These are phyloP conservation scores for Magnusiomyces magnusii DNA, from an alignment of 1,139 yeast genomes.

Conservation along the genomic window DNA sequence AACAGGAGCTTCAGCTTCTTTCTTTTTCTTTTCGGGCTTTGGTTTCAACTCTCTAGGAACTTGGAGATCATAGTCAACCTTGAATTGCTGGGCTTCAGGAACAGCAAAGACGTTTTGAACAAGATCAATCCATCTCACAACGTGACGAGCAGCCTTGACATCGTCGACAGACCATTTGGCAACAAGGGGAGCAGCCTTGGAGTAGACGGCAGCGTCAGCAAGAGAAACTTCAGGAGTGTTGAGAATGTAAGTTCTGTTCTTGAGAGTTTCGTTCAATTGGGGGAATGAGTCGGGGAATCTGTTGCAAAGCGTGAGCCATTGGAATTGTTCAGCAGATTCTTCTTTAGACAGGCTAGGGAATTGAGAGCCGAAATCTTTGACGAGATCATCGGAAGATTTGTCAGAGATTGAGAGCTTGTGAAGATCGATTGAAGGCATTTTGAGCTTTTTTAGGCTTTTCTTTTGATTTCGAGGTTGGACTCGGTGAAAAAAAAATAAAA, in stretches of 20 bases:
- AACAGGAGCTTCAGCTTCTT: slow-evolving; percentile 22
- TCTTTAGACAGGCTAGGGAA: slow-evolving; percentile 26
- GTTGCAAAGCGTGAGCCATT: slow-evolving; percentile 66
- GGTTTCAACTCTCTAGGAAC: slow-evolving; percentile 63
- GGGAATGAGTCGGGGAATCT: slow-evolving; percentile 49
- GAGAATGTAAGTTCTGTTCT: slow-evolving; percentile 59
- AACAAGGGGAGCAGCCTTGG: slow-evolving; percentile 54
- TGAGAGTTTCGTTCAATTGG: slow-evolving; percentile 61
- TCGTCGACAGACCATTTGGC: slow-evolving; percentile 51
- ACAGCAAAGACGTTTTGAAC: slow-evolving; percentile 58
- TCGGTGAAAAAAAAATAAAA: background rate
- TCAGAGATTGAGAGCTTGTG: background rate
- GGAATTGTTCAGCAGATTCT: slow-evolving; percentile 68
- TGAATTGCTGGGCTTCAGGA: slow-evolving; percentile 47
- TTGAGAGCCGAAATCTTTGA: slow-evolving; percentile 18
- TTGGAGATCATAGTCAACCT: slow-evolving; percentile 50
- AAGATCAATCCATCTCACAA: slow-evolving; percentile 85
- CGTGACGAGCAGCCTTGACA: slow-evolving; percentile 58
- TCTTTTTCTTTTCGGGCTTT: slow-evolving; percentile 42
- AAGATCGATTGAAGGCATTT: background rate
- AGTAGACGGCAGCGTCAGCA: slow-evolving; percentile 63
- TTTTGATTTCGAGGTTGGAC: too few species aligned
- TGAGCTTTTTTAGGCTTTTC: too few species aligned
- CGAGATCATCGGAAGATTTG: slow-evolving; percentile 16
- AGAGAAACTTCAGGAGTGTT: slow-evolving; percentile 55